Evolutionary conservation across 768 basidiomycete species (phyloP).

Genomic region (Tylopilus intermedius): DNA sequence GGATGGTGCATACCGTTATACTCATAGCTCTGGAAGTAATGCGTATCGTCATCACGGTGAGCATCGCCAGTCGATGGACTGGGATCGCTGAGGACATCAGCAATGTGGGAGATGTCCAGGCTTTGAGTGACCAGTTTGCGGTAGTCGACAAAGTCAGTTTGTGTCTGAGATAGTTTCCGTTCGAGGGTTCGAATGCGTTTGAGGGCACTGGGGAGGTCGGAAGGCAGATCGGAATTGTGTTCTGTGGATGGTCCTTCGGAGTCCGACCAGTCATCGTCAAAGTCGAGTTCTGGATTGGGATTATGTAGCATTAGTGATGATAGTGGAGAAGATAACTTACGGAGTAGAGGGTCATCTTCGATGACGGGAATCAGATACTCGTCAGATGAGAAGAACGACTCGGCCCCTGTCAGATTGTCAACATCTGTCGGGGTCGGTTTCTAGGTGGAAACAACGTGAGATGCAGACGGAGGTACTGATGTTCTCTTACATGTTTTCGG

Average conservation of each 20-base stretch:
- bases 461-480: background rate
- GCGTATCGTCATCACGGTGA: slow-evolving; percentile 78
- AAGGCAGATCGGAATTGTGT: slow-evolving; percentile 13
- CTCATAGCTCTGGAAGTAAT: slow-evolving; percentile 90
- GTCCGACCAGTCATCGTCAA: slow-evolving; percentile 73
- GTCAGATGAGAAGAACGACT: slow-evolving; percentile 67
- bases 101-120: slow-evolving; percentile 42
- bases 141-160: slow-evolving; percentile 60
- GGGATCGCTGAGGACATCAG: slow-evolving; percentile 40
- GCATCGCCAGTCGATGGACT: slow-evolving; percentile 20
- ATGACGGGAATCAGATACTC: slow-evolving; percentile 77
- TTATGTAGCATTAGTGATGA: background rate
- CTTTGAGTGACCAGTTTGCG: slow-evolving; percentile 51
- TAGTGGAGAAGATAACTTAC: slow-evolving; percentile 43
- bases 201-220: slow-evolving; percentile 31
- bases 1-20: slow-evolving; percentile 60
- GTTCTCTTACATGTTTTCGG: slow-evolving; percentile 55
- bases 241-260: slow-evolving; percentile 20
- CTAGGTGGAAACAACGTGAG: slow-evolving; percentile 32
- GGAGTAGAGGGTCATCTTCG: slow-evolving; percentile 84
- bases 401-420: slow-evolving; percentile 47
- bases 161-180: slow-evolving; percentile 53
- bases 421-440: slow-evolving; percentile 46
- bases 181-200: slow-evolving; percentile 57
- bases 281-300: slow-evolving; percentile 48